Base-by-base conservation (phyloP, 164 flowering plant genomes). In the Cinnamomum micranthum region DNA sequence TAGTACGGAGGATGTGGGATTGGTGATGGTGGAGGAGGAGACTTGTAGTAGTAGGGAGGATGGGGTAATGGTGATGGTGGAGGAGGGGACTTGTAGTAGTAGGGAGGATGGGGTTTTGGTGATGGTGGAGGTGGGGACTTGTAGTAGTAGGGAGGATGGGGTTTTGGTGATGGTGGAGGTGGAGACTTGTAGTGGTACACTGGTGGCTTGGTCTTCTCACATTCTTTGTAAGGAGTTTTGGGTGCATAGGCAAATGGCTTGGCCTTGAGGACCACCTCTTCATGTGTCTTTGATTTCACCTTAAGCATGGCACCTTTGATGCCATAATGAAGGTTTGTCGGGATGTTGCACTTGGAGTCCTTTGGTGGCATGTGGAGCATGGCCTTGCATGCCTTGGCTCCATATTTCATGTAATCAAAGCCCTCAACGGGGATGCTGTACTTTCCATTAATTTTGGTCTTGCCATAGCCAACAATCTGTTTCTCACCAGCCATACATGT, bases 231-330 rank as follows among this genome's bases (percentile, higher is more conserved):
- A 69, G 91, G 90, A 22, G 75, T 88, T 84, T 87, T 84, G 17
- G 94, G 84, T 19, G 87, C 94, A 82, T 82, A 90, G 58, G 94
- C 94, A 81, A 90, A 90, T 10, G 94, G 78, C 84, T 88, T 87
- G 25, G 89, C 89, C 14, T 23, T 22, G 25, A 89, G 82, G 51
- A 90, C 94, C 78, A 90, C 89, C 71, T 87, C 90, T 69, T 83
- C 76, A 35, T 90, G 35, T 3, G 76, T 80, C 82, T 89, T 83
- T 5, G 94, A 90, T 76, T 90, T 86, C 51, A 90, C 84, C 65
- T 81, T 71, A 27, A 90, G 76, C 25, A 17, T 62, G 19, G 91
- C 91, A 4, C 95, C 95, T 63, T 77, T 74, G 59, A 70, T 79
- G 25, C 95, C 92, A 75, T 78, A n/a, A 64, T 88, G 84, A 15